Percentiles rank a stretch among this genome's conserved stretches.
Conservation (phyloP, 331 rosid species). For the Spiraea crenata region DNA sequence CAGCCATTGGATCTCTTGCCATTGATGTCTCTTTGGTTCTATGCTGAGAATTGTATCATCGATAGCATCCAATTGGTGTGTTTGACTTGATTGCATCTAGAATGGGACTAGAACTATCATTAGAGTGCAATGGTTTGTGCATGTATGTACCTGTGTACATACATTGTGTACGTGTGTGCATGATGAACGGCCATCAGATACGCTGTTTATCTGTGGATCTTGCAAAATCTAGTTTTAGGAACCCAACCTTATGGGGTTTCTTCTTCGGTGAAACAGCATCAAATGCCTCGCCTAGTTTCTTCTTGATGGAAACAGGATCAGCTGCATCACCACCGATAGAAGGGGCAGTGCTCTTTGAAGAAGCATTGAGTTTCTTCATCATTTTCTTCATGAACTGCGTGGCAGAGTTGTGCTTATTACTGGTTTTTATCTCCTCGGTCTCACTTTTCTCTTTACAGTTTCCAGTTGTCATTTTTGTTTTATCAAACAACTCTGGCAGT, state of each 20-base stretch:
- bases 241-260: constrained; percentile 70
- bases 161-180: constrained; percentile 15
- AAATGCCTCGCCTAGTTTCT: constrained; percentile 30
- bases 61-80: constrained; percentile 10
- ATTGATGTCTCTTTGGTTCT: not conserved
- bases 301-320: constrained; percentile 41
- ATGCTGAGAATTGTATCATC: constrained; percentile 16
- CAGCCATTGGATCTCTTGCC: constrained; percentile 7
- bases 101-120: constrained; percentile 8
- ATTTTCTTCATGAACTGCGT: constrained; percentile 58
- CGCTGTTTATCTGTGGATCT: constrained; percentile 16
- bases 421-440: constrained; percentile 34
- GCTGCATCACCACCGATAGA: constrained; percentile 24
- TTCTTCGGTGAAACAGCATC: constrained; percentile 57
- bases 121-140: not conserved
- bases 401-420: constrained; percentile 48
- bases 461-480: constrained; percentile 47
- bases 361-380: constrained; percentile 44
- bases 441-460: constrained; percentile 30
- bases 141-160: too few relatives aligned
- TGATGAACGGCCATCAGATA: constrained; percentile 15
- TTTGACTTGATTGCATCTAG: constrained; percentile 14
- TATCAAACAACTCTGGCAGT: constrained; percentile 61
- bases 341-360: constrained; percentile 41
- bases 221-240: constrained; percentile 29